Conservation (phyloP, 805 yeast genomes). For the Wickerhamomyces alni region DNA sequence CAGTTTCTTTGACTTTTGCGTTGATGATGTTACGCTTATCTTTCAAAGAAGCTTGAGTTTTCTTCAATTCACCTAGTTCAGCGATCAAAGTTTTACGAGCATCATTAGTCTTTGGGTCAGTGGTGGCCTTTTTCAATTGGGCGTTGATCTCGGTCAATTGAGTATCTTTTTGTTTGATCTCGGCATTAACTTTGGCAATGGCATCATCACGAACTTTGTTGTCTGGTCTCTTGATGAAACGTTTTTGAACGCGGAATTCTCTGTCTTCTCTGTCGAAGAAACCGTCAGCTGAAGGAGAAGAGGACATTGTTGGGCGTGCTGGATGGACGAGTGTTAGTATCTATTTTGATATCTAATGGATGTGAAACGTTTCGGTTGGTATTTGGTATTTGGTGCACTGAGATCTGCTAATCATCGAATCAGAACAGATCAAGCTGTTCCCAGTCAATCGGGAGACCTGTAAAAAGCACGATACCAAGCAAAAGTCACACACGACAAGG, state of each 20-base stretch:
- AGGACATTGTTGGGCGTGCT: constrained; percentile 5
- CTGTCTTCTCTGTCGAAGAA: constrained; percentile 8
- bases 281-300: constrained; percentile 6
- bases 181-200: constrained; percentile 47
- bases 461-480: too few species aligned
- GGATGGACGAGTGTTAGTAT: not conserved
- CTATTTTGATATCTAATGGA: too few species aligned
- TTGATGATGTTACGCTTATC: constrained; percentile 37
- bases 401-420: too few species aligned
- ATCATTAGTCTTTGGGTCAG: constrained; percentile 41
- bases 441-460: too few species aligned
- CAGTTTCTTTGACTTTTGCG: constrained; percentile 68
- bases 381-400: too few species aligned
- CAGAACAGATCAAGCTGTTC: too few species aligned
- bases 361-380: too few species aligned
- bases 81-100: constrained; percentile 49
- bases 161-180: constrained; percentile 57
- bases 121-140: constrained; percentile 48
- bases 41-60: constrained; percentile 42
- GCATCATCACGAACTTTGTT: constrained; percentile 54
- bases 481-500: too few species aligned
- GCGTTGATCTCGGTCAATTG: constrained; percentile 45
- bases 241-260: constrained; percentile 22
- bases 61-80: constrained; percentile 39
- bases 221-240: constrained; percentile 71